Evolutionary conservation across 2,329 filamentous ascomycete species (phyloP), one percentile per base, ranked within the genome.

Genomic region (Trichoderma breve): DNA sequence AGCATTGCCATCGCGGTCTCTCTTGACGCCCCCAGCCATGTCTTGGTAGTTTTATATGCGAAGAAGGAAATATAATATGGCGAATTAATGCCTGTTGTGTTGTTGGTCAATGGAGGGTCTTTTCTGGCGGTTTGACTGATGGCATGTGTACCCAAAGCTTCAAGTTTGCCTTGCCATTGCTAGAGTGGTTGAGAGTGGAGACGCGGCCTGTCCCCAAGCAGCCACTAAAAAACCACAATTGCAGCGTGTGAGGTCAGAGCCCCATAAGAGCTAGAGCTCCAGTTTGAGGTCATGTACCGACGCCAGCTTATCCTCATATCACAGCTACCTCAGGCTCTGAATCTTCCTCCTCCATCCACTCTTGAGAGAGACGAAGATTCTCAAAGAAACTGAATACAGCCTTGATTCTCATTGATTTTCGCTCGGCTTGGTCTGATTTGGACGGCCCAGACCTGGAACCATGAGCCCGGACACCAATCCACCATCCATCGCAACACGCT

Each of bases 1-100:
- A 53, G 77, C 76, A 72, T 86, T 86, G 72, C 87, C 88, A 70
- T 86, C 84, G 73, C 84, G 82, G 75, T 87, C 84, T 75, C 88
- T 84, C 80, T 90, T 90, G 72, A 85, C 77, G 71, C 85, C 85
- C 72, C 80, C 78, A 75, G 83, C 82, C 75, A 81, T 80, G 34
- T 14, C 14, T 64, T 63, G 73, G 72, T 8, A 30, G 3, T 18
- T n/a, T 18, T 8, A 24, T 32, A 11, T 24, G 28, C 28, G 39
- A 21, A 47, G 0, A 21, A 2, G 7, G 11, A 18, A 47, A 8
- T 18, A 21, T n/a, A 0, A n/a, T n/a, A 47, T 21, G 39, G 36
- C 11, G 39, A 32, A 28, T 9, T 7, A 1, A 6, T 7, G 32
- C 7, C 9, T 12, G 11, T 14, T 36, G 8, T 47, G 12, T 6